These are phyloP conservation scores for Mortierella sp. DNA, from an alignment of 371 early-diverging fungal genomes.

Conservation along the genomic window DNA sequence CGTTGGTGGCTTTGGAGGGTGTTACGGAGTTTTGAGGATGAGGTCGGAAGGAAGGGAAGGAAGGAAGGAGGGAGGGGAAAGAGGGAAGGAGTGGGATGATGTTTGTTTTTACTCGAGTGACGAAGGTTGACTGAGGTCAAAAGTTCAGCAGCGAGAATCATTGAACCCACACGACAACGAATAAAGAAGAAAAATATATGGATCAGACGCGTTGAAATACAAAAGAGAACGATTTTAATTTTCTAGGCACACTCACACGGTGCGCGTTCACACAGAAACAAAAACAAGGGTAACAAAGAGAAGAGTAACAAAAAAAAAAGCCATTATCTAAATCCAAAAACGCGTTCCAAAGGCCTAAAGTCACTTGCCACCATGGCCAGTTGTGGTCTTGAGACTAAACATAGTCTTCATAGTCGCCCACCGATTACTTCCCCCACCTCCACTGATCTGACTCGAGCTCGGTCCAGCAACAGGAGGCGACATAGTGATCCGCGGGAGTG, in stretches of 20 bases:
- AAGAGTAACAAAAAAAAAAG: not conserved
- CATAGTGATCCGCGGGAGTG: not conserved
- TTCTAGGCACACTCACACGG: not conserved
- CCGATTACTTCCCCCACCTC: constrained; percentile 1
- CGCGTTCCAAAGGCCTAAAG: not conserved
- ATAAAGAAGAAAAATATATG: not conserved
- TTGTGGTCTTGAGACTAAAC: constrained; percentile 8
- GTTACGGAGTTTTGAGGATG: not conserved
- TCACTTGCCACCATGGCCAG: not conserved
- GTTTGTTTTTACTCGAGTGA: too few relatives aligned
- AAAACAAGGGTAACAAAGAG: not conserved
- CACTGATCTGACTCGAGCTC: not conserved
- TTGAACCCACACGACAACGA: not conserved
- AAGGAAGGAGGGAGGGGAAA: not conserved
- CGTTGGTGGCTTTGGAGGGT: not conserved
- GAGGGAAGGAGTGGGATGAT: not conserved
- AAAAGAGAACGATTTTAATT: not conserved
- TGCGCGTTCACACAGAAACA: not conserved
- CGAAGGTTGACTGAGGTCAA: too few relatives aligned
- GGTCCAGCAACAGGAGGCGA: not conserved
- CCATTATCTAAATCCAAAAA: not conserved
- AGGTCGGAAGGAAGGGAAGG: not conserved
- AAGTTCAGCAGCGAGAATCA: not conserved
- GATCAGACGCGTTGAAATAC: not conserved
- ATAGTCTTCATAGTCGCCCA: constrained; percentile 23